Percentiles rank a stretch among this genome's conserved stretches.
Evolutionary conservation across 2,329 filamentous ascomycete genomes (phyloP).

Genomic region (Apiospora saccharicola): DNA sequence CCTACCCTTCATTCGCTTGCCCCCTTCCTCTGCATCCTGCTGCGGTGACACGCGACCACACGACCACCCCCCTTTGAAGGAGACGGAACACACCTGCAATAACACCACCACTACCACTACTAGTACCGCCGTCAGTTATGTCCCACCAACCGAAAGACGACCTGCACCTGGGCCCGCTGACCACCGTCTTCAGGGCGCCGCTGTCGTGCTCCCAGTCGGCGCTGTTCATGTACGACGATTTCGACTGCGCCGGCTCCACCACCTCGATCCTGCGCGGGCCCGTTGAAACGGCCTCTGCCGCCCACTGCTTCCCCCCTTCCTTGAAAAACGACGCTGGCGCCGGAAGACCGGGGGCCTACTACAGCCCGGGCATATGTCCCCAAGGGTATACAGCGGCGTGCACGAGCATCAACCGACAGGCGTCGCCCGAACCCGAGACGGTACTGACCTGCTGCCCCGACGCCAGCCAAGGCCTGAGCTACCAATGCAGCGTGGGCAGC

Average conservation of each 20-base stretch:
- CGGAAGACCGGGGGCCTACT: constrained; percentile 4
- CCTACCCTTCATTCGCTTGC: background rate
- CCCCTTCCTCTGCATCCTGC: background rate
- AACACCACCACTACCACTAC: background rate
- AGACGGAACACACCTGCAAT: background rate
- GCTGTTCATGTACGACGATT: background rate
- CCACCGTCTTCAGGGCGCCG: background rate
- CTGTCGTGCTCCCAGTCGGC: constrained; percentile 1
- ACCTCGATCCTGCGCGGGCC: constrained; percentile 17
- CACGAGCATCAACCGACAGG: background rate
- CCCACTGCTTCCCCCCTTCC: constrained; percentile 1
- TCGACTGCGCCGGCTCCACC: constrained; percentile 8
- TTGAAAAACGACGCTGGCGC: background rate
- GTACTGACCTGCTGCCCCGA: constrained; percentile 8
- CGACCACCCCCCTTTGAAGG: background rate
- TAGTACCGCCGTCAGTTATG: too few species aligned
- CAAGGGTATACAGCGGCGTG: background rate
- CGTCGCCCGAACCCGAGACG: background rate
- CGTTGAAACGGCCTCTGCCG: background rate
- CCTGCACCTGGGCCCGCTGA: constrained; percentile 7
- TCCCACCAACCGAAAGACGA: background rate
- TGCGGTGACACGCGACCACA: background rate
- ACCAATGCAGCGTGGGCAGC: background rate
- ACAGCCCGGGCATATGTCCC: constrained; percentile 5
- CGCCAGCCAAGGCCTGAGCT: background rate